Conservation (phyloP, 306 rosid genomes). For the Cicer yamashitae region DNA sequence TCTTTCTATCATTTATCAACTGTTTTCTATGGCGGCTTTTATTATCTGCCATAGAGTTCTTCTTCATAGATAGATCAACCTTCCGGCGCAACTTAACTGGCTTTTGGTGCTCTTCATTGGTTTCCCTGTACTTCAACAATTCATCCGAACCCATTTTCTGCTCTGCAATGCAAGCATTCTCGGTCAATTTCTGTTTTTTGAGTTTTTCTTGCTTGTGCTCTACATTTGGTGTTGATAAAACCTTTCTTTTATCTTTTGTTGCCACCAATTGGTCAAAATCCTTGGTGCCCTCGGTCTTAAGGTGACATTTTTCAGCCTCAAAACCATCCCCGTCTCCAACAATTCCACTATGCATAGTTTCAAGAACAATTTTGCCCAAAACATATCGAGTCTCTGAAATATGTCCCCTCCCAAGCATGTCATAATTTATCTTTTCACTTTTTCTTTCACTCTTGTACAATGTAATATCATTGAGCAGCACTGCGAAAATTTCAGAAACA, state of each 20-base stretch:
- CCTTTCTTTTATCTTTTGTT: slow-evolving; percentile 45
- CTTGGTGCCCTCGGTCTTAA: slow-evolving; percentile 36
- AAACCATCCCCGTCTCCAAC: slow-evolving; percentile 45
- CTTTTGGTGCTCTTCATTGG: slow-evolving; percentile 2
- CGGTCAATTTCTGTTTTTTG: slow-evolving; percentile 56
- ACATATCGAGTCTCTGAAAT: slow-evolving; percentile 71
- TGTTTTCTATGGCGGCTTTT: slow-evolving; percentile 29
- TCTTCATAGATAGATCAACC: slow-evolving; percentile 39
- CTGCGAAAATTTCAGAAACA: slow-evolving; percentile 61
- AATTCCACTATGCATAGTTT: slow-evolving; percentile 64
- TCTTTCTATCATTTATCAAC: slow-evolving; percentile 38
- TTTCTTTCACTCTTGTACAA: slow-evolving; percentile 53
- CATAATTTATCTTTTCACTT: slow-evolving; percentile 63
- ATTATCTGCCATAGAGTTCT: slow-evolving; percentile 24
- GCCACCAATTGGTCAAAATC: slow-evolving; percentile 38
- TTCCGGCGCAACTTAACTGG: slow-evolving; percentile 33
- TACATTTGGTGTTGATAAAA: slow-evolving; percentile 31
- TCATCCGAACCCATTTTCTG: slow-evolving; percentile 29
- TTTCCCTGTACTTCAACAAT: slow-evolving; percentile 36
- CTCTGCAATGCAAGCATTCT: slow-evolving; percentile 40
- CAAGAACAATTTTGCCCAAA: slow-evolving; percentile 74
- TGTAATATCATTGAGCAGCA: slow-evolving; percentile 50
- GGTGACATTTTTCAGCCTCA: slow-evolving; percentile 47
- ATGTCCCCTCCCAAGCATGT: slow-evolving; percentile 57
- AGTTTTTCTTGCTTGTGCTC: slow-evolving; percentile 38